A percentile compares a stretch with the other conserved stretches of the same genome.
phyloP scores from a whole-genome alignment of 371 early-diverging fungal genomes.

The Rhizopus arrhizus region DNA sequence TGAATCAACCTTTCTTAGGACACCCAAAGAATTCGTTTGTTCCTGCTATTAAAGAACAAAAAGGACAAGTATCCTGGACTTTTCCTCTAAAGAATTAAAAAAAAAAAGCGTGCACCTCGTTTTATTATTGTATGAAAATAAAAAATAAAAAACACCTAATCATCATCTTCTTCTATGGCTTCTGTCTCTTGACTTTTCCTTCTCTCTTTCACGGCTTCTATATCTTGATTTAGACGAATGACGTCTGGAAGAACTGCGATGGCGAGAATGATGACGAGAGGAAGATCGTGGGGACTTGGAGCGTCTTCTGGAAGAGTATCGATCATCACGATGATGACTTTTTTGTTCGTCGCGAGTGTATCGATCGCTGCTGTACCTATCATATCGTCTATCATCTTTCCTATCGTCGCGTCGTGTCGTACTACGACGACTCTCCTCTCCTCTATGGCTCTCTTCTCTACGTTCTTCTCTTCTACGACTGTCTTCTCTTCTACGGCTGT shows the following conservation, averaged over 20 bases:
- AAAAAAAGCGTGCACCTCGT: too few relatives aligned
- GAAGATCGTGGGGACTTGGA: slow-evolving; percentile 21
- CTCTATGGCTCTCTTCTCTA: slow-evolving; percentile 4
- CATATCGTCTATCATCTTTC: slow-evolving; percentile 12
- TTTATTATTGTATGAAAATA: too few relatives aligned
- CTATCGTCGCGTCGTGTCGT: slow-evolving; percentile 10
- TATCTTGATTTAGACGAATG: slow-evolving; percentile 36
- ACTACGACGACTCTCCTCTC: slow-evolving; percentile 10
- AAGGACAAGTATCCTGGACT: not conserved
- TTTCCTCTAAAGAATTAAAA: not conserved
- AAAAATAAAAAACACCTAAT: not conserved
- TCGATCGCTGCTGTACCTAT: slow-evolving; percentile 8
- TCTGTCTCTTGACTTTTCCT: slow-evolving; percentile 25
- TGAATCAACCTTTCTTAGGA: not conserved
- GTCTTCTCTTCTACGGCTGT: not conserved
- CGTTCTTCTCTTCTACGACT: not conserved
- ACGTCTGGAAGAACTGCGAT: slow-evolving; percentile 23
- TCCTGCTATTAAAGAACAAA: not conserved
- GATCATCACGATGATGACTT: slow-evolving; percentile 8
- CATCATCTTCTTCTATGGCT: slow-evolving; percentile 20
- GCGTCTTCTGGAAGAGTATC: slow-evolving; percentile 13
- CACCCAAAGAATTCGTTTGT: not conserved
- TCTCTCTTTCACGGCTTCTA: slow-evolving; percentile 28
- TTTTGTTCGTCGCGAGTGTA: slow-evolving; percentile 9
- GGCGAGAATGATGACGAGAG: slow-evolving; percentile 15